Percentiles rank a stretch among this genome's conserved stretches.
phyloP scores from a whole-genome alignment of 2,329 filamentous ascomycete genomes.

The Torrubiellomyces zombiae region DNA sequence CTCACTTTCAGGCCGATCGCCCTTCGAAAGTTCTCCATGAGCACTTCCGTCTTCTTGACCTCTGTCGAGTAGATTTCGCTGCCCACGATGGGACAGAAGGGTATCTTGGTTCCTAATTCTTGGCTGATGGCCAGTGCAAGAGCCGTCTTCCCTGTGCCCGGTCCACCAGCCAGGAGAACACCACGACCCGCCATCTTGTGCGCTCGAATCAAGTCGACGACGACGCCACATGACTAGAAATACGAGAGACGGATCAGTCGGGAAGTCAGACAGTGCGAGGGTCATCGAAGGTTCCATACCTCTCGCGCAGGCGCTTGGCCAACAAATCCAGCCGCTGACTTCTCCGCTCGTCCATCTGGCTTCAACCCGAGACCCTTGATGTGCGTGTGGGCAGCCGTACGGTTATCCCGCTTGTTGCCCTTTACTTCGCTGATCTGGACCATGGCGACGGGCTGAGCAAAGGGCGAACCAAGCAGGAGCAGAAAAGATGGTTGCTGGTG shows the following conservation, averaged over 20 bases:
- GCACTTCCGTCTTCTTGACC: constrained; percentile 96
- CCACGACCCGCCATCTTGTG: constrained; percentile 97
- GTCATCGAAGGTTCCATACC: constrained; percentile 29
- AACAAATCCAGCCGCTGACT: constrained; percentile 67
- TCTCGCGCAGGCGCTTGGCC: constrained; percentile 80
- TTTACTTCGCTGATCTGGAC: constrained; percentile 90
- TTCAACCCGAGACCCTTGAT: constrained; percentile 89
- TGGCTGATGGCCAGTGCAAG: constrained; percentile 90
- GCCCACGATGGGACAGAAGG: constrained; percentile 94
- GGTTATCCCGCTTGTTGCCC: constrained; percentile 84
- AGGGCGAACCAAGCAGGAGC: too few species aligned
- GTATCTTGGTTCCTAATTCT: constrained; percentile 93
- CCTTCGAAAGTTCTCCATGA: constrained; percentile 98
- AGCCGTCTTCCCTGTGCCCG: constrained; percentile 93
- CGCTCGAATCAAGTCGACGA: constrained; percentile 86
- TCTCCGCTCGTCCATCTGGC: constrained; percentile 70
- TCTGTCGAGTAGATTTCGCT: constrained; percentile 97
- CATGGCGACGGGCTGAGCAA: constrained; percentile 35
- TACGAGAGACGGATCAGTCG: background rate
- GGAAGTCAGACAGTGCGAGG: constrained; percentile 7
- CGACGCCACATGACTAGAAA: constrained; percentile 74
- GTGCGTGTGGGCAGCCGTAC: constrained; percentile 92
- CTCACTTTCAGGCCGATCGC: constrained; percentile 94
- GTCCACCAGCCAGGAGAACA: constrained; percentile 82
- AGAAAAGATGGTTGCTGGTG: too few species aligned